These are phyloP conservation scores for Croton laevigatus DNA, from an alignment of 441 rosid genomes.

Conservation along the genomic window DNA sequence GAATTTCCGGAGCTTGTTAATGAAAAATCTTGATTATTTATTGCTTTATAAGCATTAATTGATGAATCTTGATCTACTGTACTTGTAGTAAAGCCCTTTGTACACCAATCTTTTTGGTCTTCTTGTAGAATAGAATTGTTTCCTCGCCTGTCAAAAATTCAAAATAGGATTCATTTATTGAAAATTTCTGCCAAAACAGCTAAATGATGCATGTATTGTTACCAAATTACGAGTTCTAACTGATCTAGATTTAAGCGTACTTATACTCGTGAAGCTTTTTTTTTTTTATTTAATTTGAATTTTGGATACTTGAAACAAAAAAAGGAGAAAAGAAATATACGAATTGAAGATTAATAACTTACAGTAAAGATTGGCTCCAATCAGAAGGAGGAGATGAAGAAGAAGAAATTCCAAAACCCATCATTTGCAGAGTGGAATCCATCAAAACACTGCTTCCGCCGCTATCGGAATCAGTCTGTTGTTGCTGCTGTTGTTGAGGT, in stretches of 20 bases:
- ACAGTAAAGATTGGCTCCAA: constrained; percentile 67
- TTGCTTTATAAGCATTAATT: constrained; percentile 30
- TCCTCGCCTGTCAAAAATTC: constrained; percentile 24
- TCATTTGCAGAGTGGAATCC: constrained; percentile 59
- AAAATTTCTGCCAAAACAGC: background rate
- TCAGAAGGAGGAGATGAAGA: constrained; percentile 51
- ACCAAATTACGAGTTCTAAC: no score
- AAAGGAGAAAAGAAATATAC: background rate
- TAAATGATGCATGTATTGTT: no score
- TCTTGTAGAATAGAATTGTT: constrained; percentile 39
- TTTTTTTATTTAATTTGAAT: background rate
- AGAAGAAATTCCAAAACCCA: constrained; percentile 56
- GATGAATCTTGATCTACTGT: constrained; percentile 33
- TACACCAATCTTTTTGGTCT: constrained; percentile 52
- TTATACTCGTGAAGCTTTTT: no score
- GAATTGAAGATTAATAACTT: constrained; percentile 20
- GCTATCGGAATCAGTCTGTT: constrained; percentile 45
- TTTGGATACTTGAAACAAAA: background rate
- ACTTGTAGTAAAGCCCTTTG: constrained; percentile 32
- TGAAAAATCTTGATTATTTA: constrained; percentile 41
- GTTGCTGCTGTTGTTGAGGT: constrained; percentile 21
- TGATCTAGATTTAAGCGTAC: no score
- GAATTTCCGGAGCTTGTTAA: constrained; percentile 22
- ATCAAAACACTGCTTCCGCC: constrained; percentile 48
- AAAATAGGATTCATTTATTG: no score